Percentiles rank a stretch among this genome's conserved stretches.
phyloP scores from a whole-genome alignment of 2,329 filamentous ascomycete genomes.

The Tolypocladium sp. region DNA sequence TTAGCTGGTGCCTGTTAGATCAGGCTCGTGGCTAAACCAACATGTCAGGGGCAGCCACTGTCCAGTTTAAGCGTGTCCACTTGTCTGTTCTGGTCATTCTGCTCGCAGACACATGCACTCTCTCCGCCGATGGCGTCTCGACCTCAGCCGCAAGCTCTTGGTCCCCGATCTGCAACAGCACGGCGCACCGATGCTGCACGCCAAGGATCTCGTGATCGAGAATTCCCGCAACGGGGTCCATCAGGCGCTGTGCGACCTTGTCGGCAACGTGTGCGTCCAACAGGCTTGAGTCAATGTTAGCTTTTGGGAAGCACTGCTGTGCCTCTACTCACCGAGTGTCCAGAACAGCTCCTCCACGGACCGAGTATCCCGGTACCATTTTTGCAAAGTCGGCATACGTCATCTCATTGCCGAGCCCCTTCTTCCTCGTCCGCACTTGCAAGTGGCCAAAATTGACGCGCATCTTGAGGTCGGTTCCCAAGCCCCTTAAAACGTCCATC shows the following conservation, averaged over 20 bases:
- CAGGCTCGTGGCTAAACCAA: conserved; percentile 6
- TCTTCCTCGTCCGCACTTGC: conserved; percentile 15
- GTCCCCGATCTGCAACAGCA: conserved; percentile 10
- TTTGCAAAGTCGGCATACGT: conserved; percentile 14
- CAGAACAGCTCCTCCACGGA: conserved; percentile 18
- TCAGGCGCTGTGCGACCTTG: conserved; percentile 4
- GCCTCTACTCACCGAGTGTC: conserved; percentile 12
- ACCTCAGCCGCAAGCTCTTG: conserved; percentile 13
- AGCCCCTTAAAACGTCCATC: conserved; percentile 13
- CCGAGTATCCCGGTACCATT: conserved; percentile 16
- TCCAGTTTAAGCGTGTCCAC: conserved; percentile 20
- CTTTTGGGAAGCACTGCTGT: neutral
- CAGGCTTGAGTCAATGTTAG: conserved; percentile 5
- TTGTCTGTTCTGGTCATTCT: conserved; percentile 11
- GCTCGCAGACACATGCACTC: conserved; percentile 12
- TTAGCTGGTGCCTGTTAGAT: neutral
- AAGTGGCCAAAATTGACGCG: conserved; percentile 22
- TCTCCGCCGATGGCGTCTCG: conserved; percentile 1
- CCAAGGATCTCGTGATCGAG: conserved; percentile 4
- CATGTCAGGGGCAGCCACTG: conserved; percentile 24
- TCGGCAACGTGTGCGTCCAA: conserved; percentile 1
- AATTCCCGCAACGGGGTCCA: conserved; percentile 2
- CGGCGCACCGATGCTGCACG: conserved; percentile 8
- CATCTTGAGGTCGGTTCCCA: conserved; percentile 18
- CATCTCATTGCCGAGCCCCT: conserved; percentile 10